Evolutionary conservation across 2,329 filamentous ascomycete genomes (phyloP), one percentile per base, ranked within the genome.

Genomic region (Mollisia scopiformis): DNA sequence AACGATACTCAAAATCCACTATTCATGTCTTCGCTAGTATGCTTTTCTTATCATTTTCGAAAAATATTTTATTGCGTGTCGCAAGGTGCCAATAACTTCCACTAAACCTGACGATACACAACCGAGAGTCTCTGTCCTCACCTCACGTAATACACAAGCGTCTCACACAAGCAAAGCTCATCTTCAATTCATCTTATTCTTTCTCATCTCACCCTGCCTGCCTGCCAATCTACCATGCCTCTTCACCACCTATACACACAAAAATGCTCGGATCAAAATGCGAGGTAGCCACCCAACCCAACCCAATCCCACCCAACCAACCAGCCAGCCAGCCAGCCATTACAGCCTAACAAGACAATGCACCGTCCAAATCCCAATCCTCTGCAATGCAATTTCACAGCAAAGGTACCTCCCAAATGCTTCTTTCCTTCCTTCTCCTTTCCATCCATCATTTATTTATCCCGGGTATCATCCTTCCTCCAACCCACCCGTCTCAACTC

Each of bases 401-500:
- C 21, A 46, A 21, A 46, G 31, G 41, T 46, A 39, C 37, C 37
- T 39, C 37, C n/a, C 37, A 39, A 19, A 52, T 54, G 25, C 43
- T 33, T 52, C 23, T 27, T 41, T 46, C 30, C 25, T 46, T 11
- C 39, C 33, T 21, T 19, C 37, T 23, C 10, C 8, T 19, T 35
- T 35, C 33, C 30, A 27, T 35, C 31, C 31, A 35, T 3, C 31
- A 35, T 16, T 27, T 46, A 8, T 6, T 11, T 46, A 7, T 46
- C 41, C 39, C n/a, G 49, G 49, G 37, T 47, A 58, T 54, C 56
- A 54, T 54, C 28, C 30, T 43, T 21, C 16, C 30, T 27, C 31
- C 37, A n/a, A 50, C 3, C 33, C 31, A 33, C 28, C 23, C 23
- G 25, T 16, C 33, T 50, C 31, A n/a, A 43, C 30, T 25, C 25